phyloP scores from a whole-genome alignment of 306 rosid species.

The Quercus mongolica region DNA sequence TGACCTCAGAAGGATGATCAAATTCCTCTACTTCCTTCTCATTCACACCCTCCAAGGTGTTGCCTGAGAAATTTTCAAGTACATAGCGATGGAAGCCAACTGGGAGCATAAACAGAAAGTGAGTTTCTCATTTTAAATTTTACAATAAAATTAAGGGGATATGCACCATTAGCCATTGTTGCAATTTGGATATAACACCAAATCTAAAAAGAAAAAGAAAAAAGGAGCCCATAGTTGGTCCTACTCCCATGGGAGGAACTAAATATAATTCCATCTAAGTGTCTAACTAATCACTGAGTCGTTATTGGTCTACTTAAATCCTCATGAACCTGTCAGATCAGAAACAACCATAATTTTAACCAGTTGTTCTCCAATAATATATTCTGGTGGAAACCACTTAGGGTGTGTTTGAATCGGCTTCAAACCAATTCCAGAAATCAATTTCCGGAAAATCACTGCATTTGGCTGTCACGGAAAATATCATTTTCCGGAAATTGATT shows the following conservation, averaged over 20 bases:
- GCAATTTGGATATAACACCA: not conserved
- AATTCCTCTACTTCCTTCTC: constrained; percentile 69
- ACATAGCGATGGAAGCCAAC: constrained; percentile 82
- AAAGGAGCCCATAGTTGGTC: too few relatives aligned
- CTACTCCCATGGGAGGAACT: too few relatives aligned
- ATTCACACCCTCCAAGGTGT: constrained; percentile 40
- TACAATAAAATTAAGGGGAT: not conserved
- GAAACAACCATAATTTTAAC: not conserved
- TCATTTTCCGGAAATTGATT: too few relatives aligned
- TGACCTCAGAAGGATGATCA: constrained; percentile 89
- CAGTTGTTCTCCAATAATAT: not conserved
- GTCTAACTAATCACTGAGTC: not conserved
- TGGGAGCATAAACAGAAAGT: constrained; percentile 19
- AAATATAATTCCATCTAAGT: not conserved
- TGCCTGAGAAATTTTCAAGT: constrained; percentile 61
- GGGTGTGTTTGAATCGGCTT: too few relatives aligned
- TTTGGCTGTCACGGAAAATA: too few relatives aligned
- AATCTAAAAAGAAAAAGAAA: not conserved
- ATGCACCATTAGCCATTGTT: not conserved
- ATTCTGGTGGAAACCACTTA: not conserved
- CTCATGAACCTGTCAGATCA: not conserved
- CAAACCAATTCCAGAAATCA: too few relatives aligned
- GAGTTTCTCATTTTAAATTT: constrained; percentile 1
- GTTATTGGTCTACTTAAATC: not conserved
- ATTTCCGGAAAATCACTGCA: too few relatives aligned